These are phyloP conservation scores for Kwoniella pini DNA, from an alignment of 768 basidiomycete genomes.

Conservation along the genomic window DNA sequence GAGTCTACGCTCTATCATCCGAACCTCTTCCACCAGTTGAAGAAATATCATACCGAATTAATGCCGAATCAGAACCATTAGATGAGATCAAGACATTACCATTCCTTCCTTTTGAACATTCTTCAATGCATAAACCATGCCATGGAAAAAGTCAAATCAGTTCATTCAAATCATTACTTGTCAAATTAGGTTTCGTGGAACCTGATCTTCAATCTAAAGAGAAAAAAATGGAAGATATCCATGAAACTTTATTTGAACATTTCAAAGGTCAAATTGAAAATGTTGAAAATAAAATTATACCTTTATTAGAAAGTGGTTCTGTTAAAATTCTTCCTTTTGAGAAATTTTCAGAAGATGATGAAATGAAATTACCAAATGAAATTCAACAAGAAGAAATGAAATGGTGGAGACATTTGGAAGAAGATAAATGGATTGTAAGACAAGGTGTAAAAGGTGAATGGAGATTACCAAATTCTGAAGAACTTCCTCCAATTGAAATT, in stretches of 20 bases:
- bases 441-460: constrained; percentile 10
- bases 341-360: not conserved
- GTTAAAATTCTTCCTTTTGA: constrained; percentile 2
- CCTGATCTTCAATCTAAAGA: not conserved
- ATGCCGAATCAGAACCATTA: not conserved
- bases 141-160: not conserved
- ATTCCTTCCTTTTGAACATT: not conserved
- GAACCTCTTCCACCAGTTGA: constrained; percentile 7
- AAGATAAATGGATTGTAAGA: constrained; percentile 13
- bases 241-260: constrained; percentile 1
- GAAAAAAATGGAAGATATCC: constrained; percentile 10
- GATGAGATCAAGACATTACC: constrained; percentile 1
- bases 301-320: constrained; percentile 10
- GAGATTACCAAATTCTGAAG: constrained; percentile 6
- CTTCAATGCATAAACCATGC: constrained; percentile 1
- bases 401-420: constrained; percentile 9
- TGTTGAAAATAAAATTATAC: constrained; percentile 1
- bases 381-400: constrained; percentile 1
- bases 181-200: constrained; percentile 6
- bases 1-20: constrained; percentile 19
- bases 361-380: not conserved
- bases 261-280: constrained; percentile 1
- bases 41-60: constrained; percentile 2
- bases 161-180: constrained; percentile 11
- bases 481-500: constrained; percentile 5